phyloP scores from a whole-genome alignment of 2,329 filamentous ascomycete genomes.

The Xylaria sp. region DNA sequence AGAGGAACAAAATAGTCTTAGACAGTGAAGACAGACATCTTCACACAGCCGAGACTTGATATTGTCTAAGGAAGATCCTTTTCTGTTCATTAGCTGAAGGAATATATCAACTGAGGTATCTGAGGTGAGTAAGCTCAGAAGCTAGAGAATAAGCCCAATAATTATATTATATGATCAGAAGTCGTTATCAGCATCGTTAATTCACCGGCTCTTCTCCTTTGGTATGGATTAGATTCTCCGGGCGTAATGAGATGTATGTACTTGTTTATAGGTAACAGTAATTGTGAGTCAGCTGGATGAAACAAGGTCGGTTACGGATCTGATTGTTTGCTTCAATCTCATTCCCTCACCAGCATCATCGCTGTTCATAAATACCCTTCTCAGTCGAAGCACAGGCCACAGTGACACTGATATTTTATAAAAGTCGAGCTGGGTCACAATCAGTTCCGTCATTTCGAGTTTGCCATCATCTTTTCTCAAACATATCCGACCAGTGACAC shows the following conservation, averaged over 20 bases:
- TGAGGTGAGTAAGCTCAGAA: too few species aligned
- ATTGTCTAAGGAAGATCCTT: too few species aligned
- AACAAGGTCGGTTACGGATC: background rate
- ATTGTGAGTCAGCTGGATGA: background rate
- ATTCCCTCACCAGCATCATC: background rate
- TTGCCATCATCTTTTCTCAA: background rate
- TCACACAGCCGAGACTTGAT: too few species aligned
- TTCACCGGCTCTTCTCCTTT: too few species aligned
- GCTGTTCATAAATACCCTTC: background rate
- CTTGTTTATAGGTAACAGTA: background rate
- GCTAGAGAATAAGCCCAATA: too few species aligned
- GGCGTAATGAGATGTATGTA: background rate
- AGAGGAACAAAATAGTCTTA: too few species aligned
- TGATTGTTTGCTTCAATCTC: background rate
- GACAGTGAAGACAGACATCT: too few species aligned
- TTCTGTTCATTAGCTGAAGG: too few species aligned
- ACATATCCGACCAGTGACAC: background rate
- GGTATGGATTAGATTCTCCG: too few species aligned
- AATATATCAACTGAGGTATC: too few species aligned
- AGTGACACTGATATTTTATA: background rate
- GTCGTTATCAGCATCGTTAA: too few species aligned
- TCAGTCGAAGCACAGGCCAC: background rate
- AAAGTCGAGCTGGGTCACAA: background rate
- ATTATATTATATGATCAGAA: too few species aligned
- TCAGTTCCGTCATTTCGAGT: background rate